Conservation (phyloP, 345 rosid species). For the Populus euphratica region DNA sequence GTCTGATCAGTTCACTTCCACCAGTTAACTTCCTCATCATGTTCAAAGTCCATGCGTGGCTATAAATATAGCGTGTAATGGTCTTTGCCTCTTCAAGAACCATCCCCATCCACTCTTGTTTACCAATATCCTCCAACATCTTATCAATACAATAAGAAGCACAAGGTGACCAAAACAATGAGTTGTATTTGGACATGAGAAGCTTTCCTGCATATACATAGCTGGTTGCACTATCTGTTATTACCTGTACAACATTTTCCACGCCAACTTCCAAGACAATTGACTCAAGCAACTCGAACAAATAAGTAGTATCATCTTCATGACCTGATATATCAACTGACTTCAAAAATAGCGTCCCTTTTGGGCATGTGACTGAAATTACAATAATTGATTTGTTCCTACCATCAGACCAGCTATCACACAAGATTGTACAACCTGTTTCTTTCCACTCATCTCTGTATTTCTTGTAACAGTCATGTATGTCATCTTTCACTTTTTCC, state of each 20-base stretch:
- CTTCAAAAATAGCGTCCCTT: conserved; percentile 27
- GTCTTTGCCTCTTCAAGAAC: conserved; percentile 24
- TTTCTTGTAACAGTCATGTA: conserved; percentile 22
- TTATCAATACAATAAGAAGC: conserved; percentile 24
- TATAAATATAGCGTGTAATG: conserved; percentile 16
- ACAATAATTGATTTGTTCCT: conserved; percentile 18
- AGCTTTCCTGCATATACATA: conserved; percentile 28
- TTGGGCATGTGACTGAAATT: conserved; percentile 20
- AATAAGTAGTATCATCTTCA: conserved; percentile 24
- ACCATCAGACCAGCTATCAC: conserved; percentile 22
- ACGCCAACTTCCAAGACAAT: conserved; percentile 26
- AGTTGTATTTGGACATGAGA: conserved; percentile 24
- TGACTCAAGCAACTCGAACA: conserved; percentile 27
- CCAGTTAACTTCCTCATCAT: conserved; percentile 28
- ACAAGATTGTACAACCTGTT: conserved; percentile 29
- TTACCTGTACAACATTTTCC: conserved; percentile 25
- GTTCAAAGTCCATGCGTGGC: conserved; percentile 18
- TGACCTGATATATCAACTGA: conserved; percentile 31
- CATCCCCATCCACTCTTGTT: conserved; percentile 17
- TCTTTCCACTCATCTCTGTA: conserved; percentile 26
- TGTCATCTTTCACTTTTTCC: conserved; percentile 19
- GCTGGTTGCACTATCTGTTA: conserved; percentile 16
- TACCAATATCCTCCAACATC: conserved; percentile 29
- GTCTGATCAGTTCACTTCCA: conserved; percentile 26
- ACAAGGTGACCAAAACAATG: conserved; percentile 34